Conservation (phyloP, 257 asterid species). For the Scutellaria barbata region DNA sequence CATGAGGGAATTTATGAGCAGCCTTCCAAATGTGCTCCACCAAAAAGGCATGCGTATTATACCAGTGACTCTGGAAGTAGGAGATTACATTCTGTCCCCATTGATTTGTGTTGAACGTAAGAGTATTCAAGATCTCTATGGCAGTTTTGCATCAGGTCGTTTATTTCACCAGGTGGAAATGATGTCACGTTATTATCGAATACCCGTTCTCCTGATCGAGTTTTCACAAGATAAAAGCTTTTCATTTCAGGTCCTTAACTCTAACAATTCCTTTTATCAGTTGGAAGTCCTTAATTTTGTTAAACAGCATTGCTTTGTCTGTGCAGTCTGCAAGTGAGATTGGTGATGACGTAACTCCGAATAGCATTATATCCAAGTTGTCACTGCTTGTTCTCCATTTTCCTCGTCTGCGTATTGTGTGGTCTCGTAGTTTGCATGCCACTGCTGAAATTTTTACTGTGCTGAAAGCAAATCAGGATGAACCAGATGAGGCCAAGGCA, state of each 20-base stretch:
- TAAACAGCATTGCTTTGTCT: slow-evolving; percentile 28
- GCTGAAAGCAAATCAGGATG: slow-evolving; percentile 95
- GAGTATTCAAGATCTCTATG: slow-evolving; percentile 92
- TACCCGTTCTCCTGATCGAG: slow-evolving; percentile 96
- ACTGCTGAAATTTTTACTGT: slow-evolving; percentile 86
- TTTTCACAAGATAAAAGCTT: slow-evolving; percentile 98
- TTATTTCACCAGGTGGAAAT: slow-evolving; percentile 94
- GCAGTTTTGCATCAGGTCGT: slow-evolving; percentile 96
- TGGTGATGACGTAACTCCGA: slow-evolving; percentile 91
- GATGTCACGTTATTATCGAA: slow-evolving; percentile 94
- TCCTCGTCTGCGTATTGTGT: slow-evolving; percentile 91
- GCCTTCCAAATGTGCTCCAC: slow-evolving; percentile 95
- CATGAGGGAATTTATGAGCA: slow-evolving; percentile 99
- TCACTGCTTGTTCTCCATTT: slow-evolving; percentile 94
- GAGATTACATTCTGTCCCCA: slow-evolving; percentile 97
- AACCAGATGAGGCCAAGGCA: slow-evolving; percentile 96
- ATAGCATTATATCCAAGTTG: slow-evolving; percentile 86
- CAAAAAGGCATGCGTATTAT: slow-evolving; percentile 89
- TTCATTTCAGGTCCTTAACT: slow-evolving; percentile 80
- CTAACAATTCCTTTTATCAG: slow-evolving; percentile 23
- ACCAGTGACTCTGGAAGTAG: slow-evolving; percentile 97
- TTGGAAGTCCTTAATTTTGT: slow-evolving; percentile 13
- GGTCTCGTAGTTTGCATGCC: slow-evolving; percentile 98
- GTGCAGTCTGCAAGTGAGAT: slow-evolving; percentile 89
- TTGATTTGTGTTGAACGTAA: slow-evolving; percentile 91